phyloP scores from a whole-genome alignment of 345 rosid genomes.

The Cochlearia excelsa region DNA sequence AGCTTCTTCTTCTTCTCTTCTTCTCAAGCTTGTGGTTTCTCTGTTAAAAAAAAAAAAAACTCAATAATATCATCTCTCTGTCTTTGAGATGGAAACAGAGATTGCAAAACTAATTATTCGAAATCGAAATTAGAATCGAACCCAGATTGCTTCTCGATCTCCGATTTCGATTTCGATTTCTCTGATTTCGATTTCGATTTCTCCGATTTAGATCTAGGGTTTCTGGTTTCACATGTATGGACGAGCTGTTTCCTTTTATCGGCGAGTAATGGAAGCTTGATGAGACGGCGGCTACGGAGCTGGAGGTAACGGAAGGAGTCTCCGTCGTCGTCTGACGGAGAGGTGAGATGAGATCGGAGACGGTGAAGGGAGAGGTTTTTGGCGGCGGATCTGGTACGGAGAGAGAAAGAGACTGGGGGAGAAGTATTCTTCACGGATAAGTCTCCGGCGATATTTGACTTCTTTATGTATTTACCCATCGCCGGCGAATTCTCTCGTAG shows the following conservation, averaged over 20 bases:
- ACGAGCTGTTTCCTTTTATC: slow-evolving; percentile 13
- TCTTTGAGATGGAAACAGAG: slow-evolving; percentile 16
- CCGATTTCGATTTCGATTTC: no score
- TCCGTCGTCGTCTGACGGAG: slow-evolving; percentile 13
- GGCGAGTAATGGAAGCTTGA: slow-evolving; percentile 34
- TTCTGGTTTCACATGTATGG: slow-evolving; percentile 1
- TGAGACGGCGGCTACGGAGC: slow-evolving; percentile 63
- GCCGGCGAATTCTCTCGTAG: slow-evolving; percentile 17
- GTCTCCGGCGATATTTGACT: slow-evolving; percentile 47
- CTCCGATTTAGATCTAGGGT: slow-evolving; percentile 20
- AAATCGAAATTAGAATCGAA: slow-evolving; percentile 15
- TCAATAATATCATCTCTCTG: not conserved
- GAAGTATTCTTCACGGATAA: slow-evolving; percentile 40
- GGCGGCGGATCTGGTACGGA: slow-evolving; percentile 53
- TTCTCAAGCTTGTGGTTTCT: slow-evolving; percentile 26
- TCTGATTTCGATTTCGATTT: not conserved
- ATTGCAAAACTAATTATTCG: not conserved
- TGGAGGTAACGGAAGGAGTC: slow-evolving; percentile 57
- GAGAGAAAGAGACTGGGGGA: slow-evolving; percentile 35
- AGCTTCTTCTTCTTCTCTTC: slow-evolving; percentile 33
- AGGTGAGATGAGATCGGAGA: slow-evolving; percentile 31
- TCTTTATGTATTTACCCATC: slow-evolving; percentile 73
- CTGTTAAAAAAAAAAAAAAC: not conserved
- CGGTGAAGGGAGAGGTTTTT: slow-evolving; percentile 58
- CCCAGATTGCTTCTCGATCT: not conserved